These are phyloP conservation scores for Magnolia kwangsiensis DNA, from an alignment of 164 flowering plant species.

Conservation along the genomic window DNA sequence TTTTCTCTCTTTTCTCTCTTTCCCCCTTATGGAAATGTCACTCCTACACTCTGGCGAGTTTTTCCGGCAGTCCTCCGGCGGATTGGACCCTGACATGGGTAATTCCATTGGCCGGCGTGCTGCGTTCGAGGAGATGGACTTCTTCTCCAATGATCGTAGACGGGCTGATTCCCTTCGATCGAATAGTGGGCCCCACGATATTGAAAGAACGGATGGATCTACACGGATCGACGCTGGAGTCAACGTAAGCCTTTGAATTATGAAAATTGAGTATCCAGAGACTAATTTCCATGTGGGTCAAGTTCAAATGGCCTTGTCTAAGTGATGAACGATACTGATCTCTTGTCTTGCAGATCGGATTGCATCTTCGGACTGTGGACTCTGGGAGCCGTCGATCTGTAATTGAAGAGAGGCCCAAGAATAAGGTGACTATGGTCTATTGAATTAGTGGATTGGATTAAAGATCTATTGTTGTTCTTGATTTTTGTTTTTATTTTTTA, in stretches of 20 bases:
- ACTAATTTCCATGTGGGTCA: neutral
- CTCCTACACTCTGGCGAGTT: constrained; percentile 30
- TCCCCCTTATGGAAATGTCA: constrained; percentile 20
- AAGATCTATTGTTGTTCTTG: neutral
- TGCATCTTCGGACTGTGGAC: constrained; percentile 10
- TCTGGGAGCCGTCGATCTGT: neutral
- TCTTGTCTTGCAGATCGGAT: constrained; percentile 9
- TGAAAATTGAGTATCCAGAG: neutral
- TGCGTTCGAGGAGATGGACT: constrained; percentile 17
- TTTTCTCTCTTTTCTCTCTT: constrained; percentile 1
- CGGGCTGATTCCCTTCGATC: neutral
- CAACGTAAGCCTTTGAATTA: constrained; percentile 10
- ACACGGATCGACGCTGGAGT: neutral
- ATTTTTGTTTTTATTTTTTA: neutral
- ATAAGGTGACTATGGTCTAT: neutral
- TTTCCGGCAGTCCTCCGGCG: constrained; percentile 17
- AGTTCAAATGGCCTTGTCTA: neutral
- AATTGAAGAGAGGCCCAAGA: constrained; percentile 9
- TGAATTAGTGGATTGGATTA: neutral
- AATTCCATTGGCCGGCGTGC: neutral
- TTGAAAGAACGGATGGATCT: neutral
- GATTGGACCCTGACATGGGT: neutral
- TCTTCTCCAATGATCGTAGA: constrained; percentile 14
- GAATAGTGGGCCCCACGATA: neutral
- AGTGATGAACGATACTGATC: neutral